Percentiles rank a stretch among this genome's conserved stretches.
These are phyloP conservation scores for Backusella macrospora DNA, from an alignment of 192 early-diverging fungal species.

Conservation along the genomic window DNA sequence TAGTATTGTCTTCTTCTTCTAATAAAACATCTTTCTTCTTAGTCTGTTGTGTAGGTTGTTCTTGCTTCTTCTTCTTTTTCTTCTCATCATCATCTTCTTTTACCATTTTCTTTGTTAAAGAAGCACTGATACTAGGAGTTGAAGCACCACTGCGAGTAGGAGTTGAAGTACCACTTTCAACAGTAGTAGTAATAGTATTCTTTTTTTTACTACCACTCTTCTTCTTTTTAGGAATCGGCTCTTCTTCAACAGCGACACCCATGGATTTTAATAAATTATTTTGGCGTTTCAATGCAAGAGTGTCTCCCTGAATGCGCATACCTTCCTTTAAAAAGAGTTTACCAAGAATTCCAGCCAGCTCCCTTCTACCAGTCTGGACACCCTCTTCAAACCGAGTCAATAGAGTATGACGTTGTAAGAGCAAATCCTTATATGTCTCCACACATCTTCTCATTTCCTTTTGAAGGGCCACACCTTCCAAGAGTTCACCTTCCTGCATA, in stretches of 20 bases:
- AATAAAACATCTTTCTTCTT: background rate
- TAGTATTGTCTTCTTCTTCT: background rate
- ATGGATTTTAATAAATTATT: conserved; percentile 59
- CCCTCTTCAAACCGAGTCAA: conserved; percentile 71
- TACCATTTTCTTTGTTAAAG: background rate
- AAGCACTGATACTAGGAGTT: background rate
- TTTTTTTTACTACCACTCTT: conserved; percentile 39
- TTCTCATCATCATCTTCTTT: too few relatives aligned
- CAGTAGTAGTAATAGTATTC: background rate
- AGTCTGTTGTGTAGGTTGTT: background rate
- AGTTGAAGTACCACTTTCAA: background rate
- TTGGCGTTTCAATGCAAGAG: conserved; percentile 55
- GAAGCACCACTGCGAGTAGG: background rate
- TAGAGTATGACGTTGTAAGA: conserved; percentile 58
- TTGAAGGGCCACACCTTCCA: conserved; percentile 61
- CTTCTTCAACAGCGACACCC: conserved; percentile 36
- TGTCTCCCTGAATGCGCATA: conserved; percentile 65
- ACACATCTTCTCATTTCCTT: conserved; percentile 56
- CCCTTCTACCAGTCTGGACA: conserved; percentile 65
- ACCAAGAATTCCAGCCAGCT: conserved; percentile 73
- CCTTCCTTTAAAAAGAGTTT: conserved; percentile 78
- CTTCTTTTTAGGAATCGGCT: conserved; percentile 19
- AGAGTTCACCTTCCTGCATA: conserved; percentile 75
- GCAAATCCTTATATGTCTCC: conserved; percentile 58
- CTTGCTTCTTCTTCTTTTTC: background rate